Base-by-base conservation (phyloP, 1,139 yeast genomes). In the Kurtzmaniella quercitrusa region DNA sequence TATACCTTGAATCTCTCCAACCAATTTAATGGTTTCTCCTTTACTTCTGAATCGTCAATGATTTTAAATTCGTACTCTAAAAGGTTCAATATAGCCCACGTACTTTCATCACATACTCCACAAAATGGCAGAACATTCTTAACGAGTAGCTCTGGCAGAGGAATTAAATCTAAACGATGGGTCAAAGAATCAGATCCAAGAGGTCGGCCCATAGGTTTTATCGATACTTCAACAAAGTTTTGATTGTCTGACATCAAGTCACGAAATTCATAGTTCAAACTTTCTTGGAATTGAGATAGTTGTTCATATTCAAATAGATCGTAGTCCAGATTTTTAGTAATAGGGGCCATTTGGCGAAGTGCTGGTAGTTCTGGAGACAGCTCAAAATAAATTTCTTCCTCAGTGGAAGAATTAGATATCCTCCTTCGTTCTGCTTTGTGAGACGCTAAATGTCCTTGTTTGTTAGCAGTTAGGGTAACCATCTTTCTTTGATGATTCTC, bases 91-190 rank as follows among this genome's bases (percentile, higher is more conserved):
- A 42, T 9, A 12, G 32, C 21, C 18, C 30, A 33, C 9, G 45
- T 36, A 8, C 21, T 35, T 7, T 33, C 9, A n/a, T 42, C 43
- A 19, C 16, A 8, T 14, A 36, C 18, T 22, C 30, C 34, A 28
- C 41, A 38, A 16, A 39, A 42, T 4, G 45, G 45, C 2, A 40
- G 43, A 11, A 44, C 23, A 16, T 42, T 40, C 11, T 21, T 16
- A 4, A 34, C 20, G 9, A 12, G 15, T 6, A 6, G 15, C 20
- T 19, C 23, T 3, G 21, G 17, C 14, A 14, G 23, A 16, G 21
- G 21, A 9, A 34, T 9, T 15, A 34, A 20, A 34, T 34, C 22
- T 16, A 42, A 36, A 33, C 33, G 40, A 40, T 5, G 38, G 38
- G 14, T 17, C n/a, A n/a, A 14, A 9, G 33, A 11, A 14, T 42